Base-by-base conservation (phyloP, 495 filamentous ascomycete genomes). In the Glarea lozoyensis region DNA sequence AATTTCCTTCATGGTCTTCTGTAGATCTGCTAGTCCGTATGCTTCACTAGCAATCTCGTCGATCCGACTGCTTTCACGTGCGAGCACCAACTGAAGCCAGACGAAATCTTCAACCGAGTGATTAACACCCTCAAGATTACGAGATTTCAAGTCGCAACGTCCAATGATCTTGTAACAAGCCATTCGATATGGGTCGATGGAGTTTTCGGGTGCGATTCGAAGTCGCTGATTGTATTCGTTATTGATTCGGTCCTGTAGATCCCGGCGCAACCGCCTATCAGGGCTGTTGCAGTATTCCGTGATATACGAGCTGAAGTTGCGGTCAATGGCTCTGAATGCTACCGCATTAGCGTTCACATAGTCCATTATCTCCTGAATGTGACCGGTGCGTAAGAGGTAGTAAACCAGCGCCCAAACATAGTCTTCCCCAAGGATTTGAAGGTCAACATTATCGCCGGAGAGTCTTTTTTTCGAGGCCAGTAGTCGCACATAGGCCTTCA, bases 121-220 rank as follows among this genome's bases (percentile, higher is more conserved):
- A 42, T 76, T 81, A 13, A 97, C 70, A 36, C 76, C 75, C n/a
- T 93, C 85, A 10, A 96, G 69, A 43, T 73, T 85, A 49, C 88
- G 76, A 38, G 82, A 81, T 46, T 63, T 70, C 15, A 99, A 73
- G 52, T 97, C 92, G 63, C 89, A 95, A 23, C 92, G 87, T 35
- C 92, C 92, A 53, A 97, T 82, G 42, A 99, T 78, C 63, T 97
- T 97, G 72, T 96, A 97, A 60, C 94, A 95, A 12, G 89, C 89
- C 77, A 94, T 88, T 32, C 88, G 79, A 64, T 92, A 99, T 27
- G 92, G 93, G 66, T 99, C 90, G 49, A 90, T 77, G 11, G 83
- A 81, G 46, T 88, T 81, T 41, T 94, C 86, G 10, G 86, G 85
- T 9, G 86, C 84, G 56, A 89, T 86, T 34, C 84, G 78, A 15